Evolutionary conservation across 352 stramenopile genomes (phyloP), one percentile per base, ranked within the genome.

Genomic region (Plasmopara viticola): DNA sequence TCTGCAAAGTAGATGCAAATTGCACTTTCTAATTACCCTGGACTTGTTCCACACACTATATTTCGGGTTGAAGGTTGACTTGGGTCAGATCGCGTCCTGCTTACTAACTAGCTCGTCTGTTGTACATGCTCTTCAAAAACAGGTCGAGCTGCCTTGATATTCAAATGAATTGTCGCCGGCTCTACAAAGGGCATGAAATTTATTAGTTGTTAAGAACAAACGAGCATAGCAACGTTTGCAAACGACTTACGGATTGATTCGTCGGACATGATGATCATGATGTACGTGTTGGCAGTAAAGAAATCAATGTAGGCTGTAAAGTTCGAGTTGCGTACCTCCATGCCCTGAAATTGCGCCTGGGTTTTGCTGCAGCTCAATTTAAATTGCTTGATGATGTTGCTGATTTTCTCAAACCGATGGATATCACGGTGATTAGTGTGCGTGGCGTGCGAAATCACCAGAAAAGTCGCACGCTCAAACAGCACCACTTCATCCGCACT

Each of bases 371-470:
- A 99, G 68, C 81, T 97, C 15, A 99, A 83, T 75, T 99, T 99
- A 77, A 99, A 99, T 73, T 99, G 97, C 77, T 99, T 99, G 72
- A 99, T 98, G 74, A 99, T 99, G 68, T 99, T 99, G 64, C 87
- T 98, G 62, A 99, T 99, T 65, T 99, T 99, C 79, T 99, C 97
- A 68, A 99, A 99, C 15, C 97, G 93, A 68, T 98, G 94, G 38
- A 96, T 95, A 66, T 99, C 95, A 64, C 95, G 93, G 59, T 98
- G 91, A 25, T 76, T 84, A 20, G 80, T 81, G 50, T 92, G 79
- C 18, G 86, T 95, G 5, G 95, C 92, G 65, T 98, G 94, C 30
- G 89, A 95, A 67, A 99, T 99, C 14, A 99, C 97, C 15, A 99
- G 80, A 73, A 99, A 99, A 5, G 97, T 99, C 1, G 95, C 95